These are phyloP conservation scores for Apiotrichum sp. DNA, from an alignment of 1,284 basidiomycete species.

Conservation along the genomic window DNA sequence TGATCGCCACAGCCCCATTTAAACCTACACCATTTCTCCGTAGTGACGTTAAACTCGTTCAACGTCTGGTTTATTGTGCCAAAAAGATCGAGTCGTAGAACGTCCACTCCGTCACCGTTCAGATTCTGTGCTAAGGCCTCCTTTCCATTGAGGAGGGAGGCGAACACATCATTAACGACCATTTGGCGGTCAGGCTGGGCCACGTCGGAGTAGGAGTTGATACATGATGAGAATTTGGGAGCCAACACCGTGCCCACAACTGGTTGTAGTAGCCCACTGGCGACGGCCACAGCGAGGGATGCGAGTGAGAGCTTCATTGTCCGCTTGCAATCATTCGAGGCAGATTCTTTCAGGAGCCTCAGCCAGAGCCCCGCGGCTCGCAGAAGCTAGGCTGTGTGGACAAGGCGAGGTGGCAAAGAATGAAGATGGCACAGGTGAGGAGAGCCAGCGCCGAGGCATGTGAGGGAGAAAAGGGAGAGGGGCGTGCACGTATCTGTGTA, in stretches of 20 bases:
- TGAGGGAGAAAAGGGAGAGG: too few relatives aligned
- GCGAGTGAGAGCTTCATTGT: background rate
- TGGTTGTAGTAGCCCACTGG: conserved; percentile 10
- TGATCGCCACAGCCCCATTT: too few relatives aligned
- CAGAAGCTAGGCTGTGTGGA: background rate
- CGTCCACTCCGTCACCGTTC: conserved; percentile 29
- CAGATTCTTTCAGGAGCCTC: background rate
- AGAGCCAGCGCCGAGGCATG: background rate
- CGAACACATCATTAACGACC: conserved; percentile 64
- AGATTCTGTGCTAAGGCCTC: conserved; percentile 41
- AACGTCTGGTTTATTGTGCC: conserved; percentile 51
- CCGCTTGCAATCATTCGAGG: background rate
- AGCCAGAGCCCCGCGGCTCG: background rate
- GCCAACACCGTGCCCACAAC: conserved; percentile 22
- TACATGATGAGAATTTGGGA: conserved; percentile 27
- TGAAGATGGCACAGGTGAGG: background rate
- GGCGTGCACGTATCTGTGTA: too few relatives aligned
- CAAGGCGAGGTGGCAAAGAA: background rate
- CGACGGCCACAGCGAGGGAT: background rate
- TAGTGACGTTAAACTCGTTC: conserved; percentile 55
- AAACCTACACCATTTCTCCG: conserved; percentile 59
- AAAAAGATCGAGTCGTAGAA: conserved; percentile 42
- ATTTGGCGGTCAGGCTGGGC: conserved; percentile 41
- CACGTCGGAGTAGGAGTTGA: conserved; percentile 19
- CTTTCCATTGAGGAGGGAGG: conserved; percentile 56